These are phyloP conservation scores for Crucibulum laeve DNA, from an alignment of 768 basidiomycete species.

Conservation along the genomic window DNA sequence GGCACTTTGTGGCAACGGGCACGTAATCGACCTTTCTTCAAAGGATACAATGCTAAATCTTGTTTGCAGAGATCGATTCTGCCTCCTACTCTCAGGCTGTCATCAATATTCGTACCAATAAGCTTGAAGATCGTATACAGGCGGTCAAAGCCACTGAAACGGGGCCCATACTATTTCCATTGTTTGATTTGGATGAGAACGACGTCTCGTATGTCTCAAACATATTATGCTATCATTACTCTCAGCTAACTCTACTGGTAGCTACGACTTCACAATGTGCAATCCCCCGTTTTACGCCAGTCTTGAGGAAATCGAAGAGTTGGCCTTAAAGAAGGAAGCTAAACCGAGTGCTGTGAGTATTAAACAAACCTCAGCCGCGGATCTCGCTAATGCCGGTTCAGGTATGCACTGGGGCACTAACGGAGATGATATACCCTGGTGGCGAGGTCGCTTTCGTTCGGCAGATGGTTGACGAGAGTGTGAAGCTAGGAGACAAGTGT, in stretches of 20 bases:
- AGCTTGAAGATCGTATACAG: conserved; percentile 44
- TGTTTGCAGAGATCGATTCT: conserved; percentile 61
- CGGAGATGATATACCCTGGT: conserved; percentile 86
- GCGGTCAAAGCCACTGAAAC: conserved; percentile 33
- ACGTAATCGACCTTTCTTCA: background rate
- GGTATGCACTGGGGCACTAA: conserved; percentile 83
- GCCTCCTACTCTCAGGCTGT: conserved; percentile 53
- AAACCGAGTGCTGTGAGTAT: conserved; percentile 65
- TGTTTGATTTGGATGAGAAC: conserved; percentile 16
- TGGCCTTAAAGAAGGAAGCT: conserved; percentile 58
- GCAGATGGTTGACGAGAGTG: conserved; percentile 75
- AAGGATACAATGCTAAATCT: background rate
- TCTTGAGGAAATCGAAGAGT: conserved; percentile 56
- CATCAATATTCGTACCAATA: conserved; percentile 55
- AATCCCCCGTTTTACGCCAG: conserved; percentile 96
- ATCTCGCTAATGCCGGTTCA: conserved; percentile 17
- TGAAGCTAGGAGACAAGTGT: conserved; percentile 44
- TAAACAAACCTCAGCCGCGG: background rate
- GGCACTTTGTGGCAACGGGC: conserved; percentile 74
- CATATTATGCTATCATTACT: background rate
- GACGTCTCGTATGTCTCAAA: conserved; percentile 4
- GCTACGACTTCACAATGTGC: conserved; percentile 85
- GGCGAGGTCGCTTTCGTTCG: conserved; percentile 81
- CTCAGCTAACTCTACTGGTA: conserved; percentile 10
- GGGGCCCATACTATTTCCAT: conserved; percentile 43